These are phyloP conservation scores for Neofusicoccum laricinum DNA, from an alignment of 2,329 filamentous ascomycete genomes.

Conservation along the genomic window DNA sequence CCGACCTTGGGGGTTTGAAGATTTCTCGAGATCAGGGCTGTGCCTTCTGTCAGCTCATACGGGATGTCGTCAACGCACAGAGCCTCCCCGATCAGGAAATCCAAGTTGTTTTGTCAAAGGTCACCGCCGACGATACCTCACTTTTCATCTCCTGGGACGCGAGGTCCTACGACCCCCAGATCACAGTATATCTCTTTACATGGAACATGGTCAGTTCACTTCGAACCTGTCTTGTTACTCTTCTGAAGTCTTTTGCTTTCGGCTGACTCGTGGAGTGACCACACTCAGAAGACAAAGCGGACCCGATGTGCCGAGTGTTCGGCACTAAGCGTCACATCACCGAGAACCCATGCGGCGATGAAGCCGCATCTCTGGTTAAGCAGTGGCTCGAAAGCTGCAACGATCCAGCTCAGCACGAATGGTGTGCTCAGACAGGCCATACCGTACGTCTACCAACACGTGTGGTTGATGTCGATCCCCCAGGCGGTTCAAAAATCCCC, in stretches of 20 bases:
- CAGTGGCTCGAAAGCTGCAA: neutral
- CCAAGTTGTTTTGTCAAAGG: neutral
- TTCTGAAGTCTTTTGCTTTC: neutral
- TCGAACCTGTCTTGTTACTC: neutral
- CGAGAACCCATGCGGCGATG: neutral
- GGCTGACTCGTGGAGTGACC: neutral
- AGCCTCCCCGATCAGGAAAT: neutral
- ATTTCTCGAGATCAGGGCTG: neutral
- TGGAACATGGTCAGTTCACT: neutral
- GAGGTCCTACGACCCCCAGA: neutral
- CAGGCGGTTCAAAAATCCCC: neutral
- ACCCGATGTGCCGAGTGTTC: neutral
- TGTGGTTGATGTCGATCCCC: conserved; percentile 21
- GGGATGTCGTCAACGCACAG: neutral
- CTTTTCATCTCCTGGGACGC: neutral
- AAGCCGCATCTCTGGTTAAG: neutral
- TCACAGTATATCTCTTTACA: neutral
- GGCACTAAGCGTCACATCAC: neutral
- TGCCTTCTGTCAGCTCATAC: neutral
- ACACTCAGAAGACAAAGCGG: neutral
- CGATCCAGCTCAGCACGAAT: neutral
- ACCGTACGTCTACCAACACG: conserved; percentile 19
- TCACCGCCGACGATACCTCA: neutral
- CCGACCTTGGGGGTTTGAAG: neutral
- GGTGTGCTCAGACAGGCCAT: neutral